Evolutionary conservation across 2,329 filamentous ascomycete genomes (phyloP), one percentile per base, ranked within the genome.

Genomic region (Xylariaceae sp.): DNA sequence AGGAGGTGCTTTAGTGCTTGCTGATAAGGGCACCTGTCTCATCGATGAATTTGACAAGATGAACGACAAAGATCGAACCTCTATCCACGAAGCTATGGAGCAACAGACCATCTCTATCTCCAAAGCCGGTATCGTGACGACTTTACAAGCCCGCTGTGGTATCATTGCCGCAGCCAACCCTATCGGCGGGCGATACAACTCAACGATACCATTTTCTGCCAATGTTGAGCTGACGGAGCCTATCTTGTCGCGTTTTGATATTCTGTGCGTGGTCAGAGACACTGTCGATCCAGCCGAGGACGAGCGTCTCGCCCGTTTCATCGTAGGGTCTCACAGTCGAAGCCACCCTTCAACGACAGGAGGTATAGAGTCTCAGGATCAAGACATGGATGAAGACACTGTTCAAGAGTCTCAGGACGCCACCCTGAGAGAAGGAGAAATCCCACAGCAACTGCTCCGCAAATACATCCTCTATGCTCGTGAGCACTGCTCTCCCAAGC

Each of bases 11-110:
- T 78, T 99, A 11, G 94, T 99, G 62, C 82, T 99, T 48, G 94
- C 94, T 14, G 94, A 99, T 68, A 87, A 89, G 58, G 94, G 94
- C 38, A 96, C 90, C 14, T 97, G 94, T 64, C 77, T 99, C 30
- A 99, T 99, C 55, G 94, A 99, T 63, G 94, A 99, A 71, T 99
- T 99, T 62, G 94, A 99, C 80, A 99, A 99, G 78, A 99, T 99
- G 94, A 97, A 97, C 68, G 94, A 99, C 67, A 90, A 97, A 66
- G 94, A 99, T 69, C 84, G 94, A 57, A 97, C 94, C 1, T 96
- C 90, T 7, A 99, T 99, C 60, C 94, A 99, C 79, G 94, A 99
- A 76, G 94, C 94, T 52, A 99, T 99, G 94, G 94, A 99, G 71
- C 94, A 99, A 71, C 94, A 99, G 72, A 99, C 94, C 1, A 99